Conservation (phyloP, 768 basidiomycete genomes). For the Lepiota brunneoincarnata region DNA sequence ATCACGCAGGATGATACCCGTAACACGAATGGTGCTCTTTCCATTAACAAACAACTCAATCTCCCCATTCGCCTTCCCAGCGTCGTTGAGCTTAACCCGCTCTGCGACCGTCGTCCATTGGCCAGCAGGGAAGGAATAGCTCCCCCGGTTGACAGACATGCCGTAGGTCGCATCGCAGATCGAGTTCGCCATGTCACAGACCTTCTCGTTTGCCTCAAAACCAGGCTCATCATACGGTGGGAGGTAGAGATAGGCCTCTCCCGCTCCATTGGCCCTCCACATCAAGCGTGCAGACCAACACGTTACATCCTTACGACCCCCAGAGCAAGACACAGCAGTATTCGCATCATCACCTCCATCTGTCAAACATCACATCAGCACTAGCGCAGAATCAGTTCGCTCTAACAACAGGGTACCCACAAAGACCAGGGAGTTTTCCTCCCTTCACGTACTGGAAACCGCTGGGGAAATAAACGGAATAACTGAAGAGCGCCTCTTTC, state of each 20-base stretch:
- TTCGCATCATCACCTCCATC: conserved; percentile 48
- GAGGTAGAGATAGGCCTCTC: conserved; percentile 65
- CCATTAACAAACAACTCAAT: conserved; percentile 60
- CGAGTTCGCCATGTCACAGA: conserved; percentile 40
- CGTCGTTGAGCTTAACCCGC: conserved; percentile 67
- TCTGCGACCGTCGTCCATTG: conserved; percentile 61
- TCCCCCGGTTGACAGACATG: conserved; percentile 14
- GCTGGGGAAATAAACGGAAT: conserved; percentile 53
- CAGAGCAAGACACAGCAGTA: conserved; percentile 50
- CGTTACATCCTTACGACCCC: conserved; percentile 46
- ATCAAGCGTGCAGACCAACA: conserved; percentile 63
- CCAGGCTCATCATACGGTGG: conserved; percentile 37
- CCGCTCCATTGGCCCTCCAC: conserved; percentile 55
- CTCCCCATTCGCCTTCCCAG: conserved; percentile 62
- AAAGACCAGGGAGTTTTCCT: conserved; percentile 68
- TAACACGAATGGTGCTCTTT: conserved; percentile 48
- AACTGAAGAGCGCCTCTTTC: conserved; percentile 56
- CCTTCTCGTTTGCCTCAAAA: conserved; percentile 40
- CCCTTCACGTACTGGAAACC: conserved; percentile 59
- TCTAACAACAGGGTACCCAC: conserved; percentile 30
- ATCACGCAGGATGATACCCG: conserved; percentile 48
- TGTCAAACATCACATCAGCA: conserved; percentile 18
- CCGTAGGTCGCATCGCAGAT: conserved; percentile 42
- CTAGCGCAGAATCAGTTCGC: neutral
- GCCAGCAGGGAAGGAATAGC: conserved; percentile 56